Evolutionary conservation across 805 yeast species (phyloP), one percentile per base, ranked within the genome.

Genomic region (Kregervanrija delftensis): DNA sequence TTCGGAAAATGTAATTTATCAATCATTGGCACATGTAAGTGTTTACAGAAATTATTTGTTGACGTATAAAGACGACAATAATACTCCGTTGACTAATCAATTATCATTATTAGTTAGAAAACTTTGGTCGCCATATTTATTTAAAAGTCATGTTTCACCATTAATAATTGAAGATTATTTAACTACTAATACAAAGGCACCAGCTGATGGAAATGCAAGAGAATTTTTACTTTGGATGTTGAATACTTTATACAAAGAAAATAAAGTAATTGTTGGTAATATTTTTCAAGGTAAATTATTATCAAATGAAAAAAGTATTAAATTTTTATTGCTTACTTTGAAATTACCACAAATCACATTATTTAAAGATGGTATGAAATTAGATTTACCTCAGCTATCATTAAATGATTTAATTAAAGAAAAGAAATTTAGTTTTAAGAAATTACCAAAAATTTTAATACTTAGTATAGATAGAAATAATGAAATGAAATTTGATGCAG

Each of bases 91-190:
- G 4, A 71, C 67, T 10, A 58, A 59, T 35, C 62, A 72, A 47
- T 58, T 83, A 33, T 68, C 79, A 0, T 48, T 68, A 4, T 56
- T 83, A 15, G 53, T 75, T 0, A 69, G 82, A 47, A 83, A 79
- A 51, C 40, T 83, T 9, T 86, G 91, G 90, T 83, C 82, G 5
- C 64, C 72, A 0, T 63, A 64, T 35, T 66, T 85, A 16, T 79
- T 79, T 59, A 77, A 73, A 51, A 59, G 71, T 3, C 87, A 83
- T 53, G 68, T 84, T 2, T 79, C 91, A 0, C 81, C 87, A 1
- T 83, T 78, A 55, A 87, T 81, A 41, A 61, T 86, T 8, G 57
- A 82, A 38, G 79, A 79, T 46, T 66, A 64, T 48, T 60, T 82
- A 4, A 60, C 73, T 2, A 53, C 63, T 1, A 67, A 71, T 38